These are phyloP conservation scores for Botrytis squamosa DNA, from an alignment of 2,329 filamentous ascomycete species.

Conservation along the genomic window DNA sequence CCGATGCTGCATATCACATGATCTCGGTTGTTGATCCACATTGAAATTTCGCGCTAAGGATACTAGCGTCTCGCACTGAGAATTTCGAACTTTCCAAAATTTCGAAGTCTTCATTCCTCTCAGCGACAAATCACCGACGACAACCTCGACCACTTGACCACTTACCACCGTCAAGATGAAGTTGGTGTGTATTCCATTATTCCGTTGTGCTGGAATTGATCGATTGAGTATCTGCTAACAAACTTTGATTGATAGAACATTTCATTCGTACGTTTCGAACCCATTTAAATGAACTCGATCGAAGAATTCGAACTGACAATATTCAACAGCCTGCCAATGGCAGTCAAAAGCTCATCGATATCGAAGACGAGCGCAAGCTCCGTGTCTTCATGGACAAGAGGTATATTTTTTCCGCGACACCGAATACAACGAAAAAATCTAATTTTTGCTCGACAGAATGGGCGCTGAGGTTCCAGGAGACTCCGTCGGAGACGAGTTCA, in stretches of 20 bases:
- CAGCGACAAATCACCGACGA: slow-evolving; percentile 22
- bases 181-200: slow-evolving; percentile 34
- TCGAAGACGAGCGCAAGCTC: slow-evolving; percentile 99
- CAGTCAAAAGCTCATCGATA: slow-evolving; percentile 98
- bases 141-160: slow-evolving; percentile 24
- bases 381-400: slow-evolving; percentile 98
- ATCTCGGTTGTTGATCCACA: slow-evolving; percentile 17
- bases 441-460: slow-evolving; percentile 55
- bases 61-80: slow-evolving; percentile 18
- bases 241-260: slow-evolving; percentile 34
- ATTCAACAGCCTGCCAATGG: slow-evolving; percentile 77
- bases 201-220: neutral
- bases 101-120: slow-evolving; percentile 6
- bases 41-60: neutral
- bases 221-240: slow-evolving; percentile 30
- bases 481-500: slow-evolving; percentile 97
- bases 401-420: slow-evolving; percentile 42
- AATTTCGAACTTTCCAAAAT: slow-evolving; percentile 21
- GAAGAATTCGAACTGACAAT: slow-evolving; percentile 28
- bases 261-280: slow-evolving; percentile 37
- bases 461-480: slow-evolving; percentile 90
- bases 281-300: slow-evolving; percentile 5
- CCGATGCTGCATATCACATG: neutral
- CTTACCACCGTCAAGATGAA: slow-evolving; percentile 36
- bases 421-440: slow-evolving; percentile 6